Percentiles rank a stretch among this genome's conserved stretches.
Conservation (phyloP, 345 rosid genomes). For the Eucalyptus sp. region DNA sequence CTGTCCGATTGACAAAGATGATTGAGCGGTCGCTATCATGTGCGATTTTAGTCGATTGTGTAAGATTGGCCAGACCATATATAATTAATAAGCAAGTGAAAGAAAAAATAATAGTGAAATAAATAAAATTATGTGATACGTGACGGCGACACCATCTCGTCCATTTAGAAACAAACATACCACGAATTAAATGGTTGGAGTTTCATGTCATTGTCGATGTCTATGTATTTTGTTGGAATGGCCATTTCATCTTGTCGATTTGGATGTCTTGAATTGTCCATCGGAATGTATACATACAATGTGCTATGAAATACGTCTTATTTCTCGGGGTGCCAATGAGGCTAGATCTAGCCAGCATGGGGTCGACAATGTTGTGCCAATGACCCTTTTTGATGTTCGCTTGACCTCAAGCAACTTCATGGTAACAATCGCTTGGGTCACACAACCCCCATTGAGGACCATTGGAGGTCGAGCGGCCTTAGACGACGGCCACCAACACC, state of each 20-base stretch:
- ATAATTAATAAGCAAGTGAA: background rate
- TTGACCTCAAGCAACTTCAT: rapidly evolving
- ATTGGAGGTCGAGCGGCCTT: no score
- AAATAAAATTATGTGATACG: background rate
- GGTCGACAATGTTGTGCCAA: rapidly evolving
- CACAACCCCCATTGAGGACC: rapidly evolving
- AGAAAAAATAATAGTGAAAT: background rate
- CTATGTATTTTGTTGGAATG: background rate
- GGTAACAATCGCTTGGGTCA: rapidly evolving
- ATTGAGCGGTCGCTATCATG: background rate
- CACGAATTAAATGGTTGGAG: background rate
- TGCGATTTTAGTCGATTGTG: background rate
- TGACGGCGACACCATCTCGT: background rate
- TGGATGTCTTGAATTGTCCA: background rate
- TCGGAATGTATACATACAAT: no score
- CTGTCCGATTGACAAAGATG: background rate
- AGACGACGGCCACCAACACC: background rate
- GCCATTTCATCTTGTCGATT: background rate
- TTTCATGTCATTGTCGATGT: background rate
- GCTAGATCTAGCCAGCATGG: rapidly evolving
- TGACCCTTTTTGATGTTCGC: rapidly evolving
- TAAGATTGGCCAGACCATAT: background rate
- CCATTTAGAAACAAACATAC: background rate
- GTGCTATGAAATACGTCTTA: background rate
- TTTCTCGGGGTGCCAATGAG: background rate